Conservation (phyloP, 345 rosid species). For the Ricinus communis region DNA sequence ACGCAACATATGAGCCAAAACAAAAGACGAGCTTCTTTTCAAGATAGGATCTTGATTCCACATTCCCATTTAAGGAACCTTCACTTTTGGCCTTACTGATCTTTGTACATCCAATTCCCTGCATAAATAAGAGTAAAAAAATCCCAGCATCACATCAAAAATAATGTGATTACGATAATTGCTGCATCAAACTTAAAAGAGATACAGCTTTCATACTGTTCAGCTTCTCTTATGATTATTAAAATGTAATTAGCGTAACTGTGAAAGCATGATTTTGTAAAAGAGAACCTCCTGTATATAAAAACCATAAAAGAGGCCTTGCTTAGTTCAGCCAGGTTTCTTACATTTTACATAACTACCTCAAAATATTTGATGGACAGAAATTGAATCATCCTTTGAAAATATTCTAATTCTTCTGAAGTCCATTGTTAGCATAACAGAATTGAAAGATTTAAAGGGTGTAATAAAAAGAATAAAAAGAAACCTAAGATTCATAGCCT, state of each 20-base stretch:
- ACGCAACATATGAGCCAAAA: conserved; percentile 84
- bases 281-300: neutral
- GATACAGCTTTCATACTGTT: conserved; percentile 1
- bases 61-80: conserved; percentile 62
- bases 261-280: neutral
- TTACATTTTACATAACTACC: neutral
- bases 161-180: conserved; percentile 2
- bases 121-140: conserved; percentile 11
- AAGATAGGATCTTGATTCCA: conserved; percentile 88
- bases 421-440: neutral
- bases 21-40: conserved; percentile 96
- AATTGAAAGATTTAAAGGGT: neutral
- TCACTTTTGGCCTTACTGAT: conserved; percentile 67
- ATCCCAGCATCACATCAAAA: neutral
- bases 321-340: neutral
- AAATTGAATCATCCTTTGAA: neutral
- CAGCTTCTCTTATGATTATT: conserved; percentile 8
- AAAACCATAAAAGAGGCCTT: neutral
- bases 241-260: neutral
- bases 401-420: neutral
- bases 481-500: neutral
- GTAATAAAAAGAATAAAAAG: neutral
- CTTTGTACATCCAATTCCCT: conserved; percentile 96
- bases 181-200: neutral
- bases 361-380: too few species aligned